Evolutionary conservation across 2,329 filamentous ascomycete species (phyloP).

Genomic region (Clarireedia hainanense): DNA sequence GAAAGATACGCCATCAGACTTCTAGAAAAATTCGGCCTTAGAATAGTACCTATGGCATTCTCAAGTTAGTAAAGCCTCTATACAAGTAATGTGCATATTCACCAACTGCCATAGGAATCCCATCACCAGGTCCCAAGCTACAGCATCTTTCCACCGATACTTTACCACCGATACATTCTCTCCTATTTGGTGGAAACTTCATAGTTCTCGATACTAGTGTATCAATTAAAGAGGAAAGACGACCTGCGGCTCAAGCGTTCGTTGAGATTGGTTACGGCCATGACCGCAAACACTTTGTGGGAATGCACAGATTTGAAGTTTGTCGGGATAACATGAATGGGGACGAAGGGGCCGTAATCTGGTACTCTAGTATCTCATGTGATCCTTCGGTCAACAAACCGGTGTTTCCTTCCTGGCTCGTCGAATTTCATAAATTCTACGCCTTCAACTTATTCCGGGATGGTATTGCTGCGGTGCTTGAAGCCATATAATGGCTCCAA

Average conservation of each 20-base stretch:
- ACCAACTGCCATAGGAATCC: neutral
- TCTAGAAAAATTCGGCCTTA: constrained; percentile 2
- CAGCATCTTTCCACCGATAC: neutral
- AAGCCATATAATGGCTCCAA: neutral
- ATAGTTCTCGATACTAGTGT: constrained; percentile 11
- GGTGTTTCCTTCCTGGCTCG: neutral
- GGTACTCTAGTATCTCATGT: neutral
- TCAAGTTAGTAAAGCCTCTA: constrained; percentile 4
- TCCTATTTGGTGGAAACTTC: constrained; percentile 14
- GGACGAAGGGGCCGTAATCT: neutral
- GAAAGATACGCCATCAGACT: constrained; percentile 9
- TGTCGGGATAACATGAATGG: neutral
- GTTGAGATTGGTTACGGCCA: constrained; percentile 16
- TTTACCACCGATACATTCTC: constrained; percentile 6
- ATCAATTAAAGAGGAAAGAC: neutral
- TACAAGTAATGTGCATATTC: neutral
- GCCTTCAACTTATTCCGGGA: neutral
- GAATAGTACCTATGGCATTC: constrained; percentile 8
- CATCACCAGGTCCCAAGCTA: neutral
- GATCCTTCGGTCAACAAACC: neutral
- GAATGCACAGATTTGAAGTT: constrained; percentile 13
- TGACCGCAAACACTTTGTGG: constrained; percentile 11
- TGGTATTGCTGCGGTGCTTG: neutral
- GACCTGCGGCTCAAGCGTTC: neutral
- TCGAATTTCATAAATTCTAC: neutral